phyloP scores from a whole-genome alignment of 2,329 filamentous ascomycete genomes.

The Fusarium hostae region DNA sequence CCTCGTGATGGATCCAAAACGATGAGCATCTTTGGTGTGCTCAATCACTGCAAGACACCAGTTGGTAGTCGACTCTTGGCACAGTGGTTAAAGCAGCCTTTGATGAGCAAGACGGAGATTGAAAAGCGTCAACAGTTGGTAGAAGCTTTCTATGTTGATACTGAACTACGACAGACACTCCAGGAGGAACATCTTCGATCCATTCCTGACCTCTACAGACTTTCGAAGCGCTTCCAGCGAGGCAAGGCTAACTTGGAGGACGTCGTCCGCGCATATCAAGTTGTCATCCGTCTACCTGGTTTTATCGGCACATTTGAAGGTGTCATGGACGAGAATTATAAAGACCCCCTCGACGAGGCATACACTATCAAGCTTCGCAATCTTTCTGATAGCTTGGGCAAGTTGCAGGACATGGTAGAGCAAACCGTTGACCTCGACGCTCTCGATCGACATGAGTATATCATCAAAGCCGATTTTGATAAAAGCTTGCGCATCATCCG shows the following conservation, averaged over 20 bases:
- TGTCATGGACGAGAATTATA: slow-evolving; percentile 95
- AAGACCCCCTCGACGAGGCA: slow-evolving; percentile 83
- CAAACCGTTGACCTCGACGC: slow-evolving; percentile 96
- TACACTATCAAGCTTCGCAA: slow-evolving; percentile 87
- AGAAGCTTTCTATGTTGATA: slow-evolving; percentile 93
- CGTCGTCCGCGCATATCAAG: slow-evolving; percentile 94
- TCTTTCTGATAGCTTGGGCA: slow-evolving; percentile 81
- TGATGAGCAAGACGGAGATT: slow-evolving; percentile 92
- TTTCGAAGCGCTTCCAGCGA: slow-evolving; percentile 94
- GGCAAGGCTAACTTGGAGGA: slow-evolving; percentile 93
- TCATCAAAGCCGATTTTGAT: slow-evolving; percentile 98
- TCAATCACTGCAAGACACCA: slow-evolving; percentile 98
- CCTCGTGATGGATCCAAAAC: slow-evolving; percentile 94
- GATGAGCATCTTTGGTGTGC: slow-evolving; percentile 93
- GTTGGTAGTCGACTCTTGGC: slow-evolving; percentile 89
- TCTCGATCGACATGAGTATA: slow-evolving; percentile 95
- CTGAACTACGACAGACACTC: slow-evolving; percentile 92
- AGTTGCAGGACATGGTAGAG: slow-evolving; percentile 97
- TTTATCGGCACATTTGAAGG: slow-evolving; percentile 90
- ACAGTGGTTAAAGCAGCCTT: slow-evolving; percentile 97
- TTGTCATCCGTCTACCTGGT: slow-evolving; percentile 88
- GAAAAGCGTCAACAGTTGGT: slow-evolving; percentile 93
- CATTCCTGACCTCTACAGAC: slow-evolving; percentile 91
- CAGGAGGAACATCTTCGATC: slow-evolving; percentile 95
- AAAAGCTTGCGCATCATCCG: slow-evolving; percentile 87